These are phyloP conservation scores for Diaporthe velutina DNA, from an alignment of 2,329 filamentous ascomycete genomes.

Conservation along the genomic window DNA sequence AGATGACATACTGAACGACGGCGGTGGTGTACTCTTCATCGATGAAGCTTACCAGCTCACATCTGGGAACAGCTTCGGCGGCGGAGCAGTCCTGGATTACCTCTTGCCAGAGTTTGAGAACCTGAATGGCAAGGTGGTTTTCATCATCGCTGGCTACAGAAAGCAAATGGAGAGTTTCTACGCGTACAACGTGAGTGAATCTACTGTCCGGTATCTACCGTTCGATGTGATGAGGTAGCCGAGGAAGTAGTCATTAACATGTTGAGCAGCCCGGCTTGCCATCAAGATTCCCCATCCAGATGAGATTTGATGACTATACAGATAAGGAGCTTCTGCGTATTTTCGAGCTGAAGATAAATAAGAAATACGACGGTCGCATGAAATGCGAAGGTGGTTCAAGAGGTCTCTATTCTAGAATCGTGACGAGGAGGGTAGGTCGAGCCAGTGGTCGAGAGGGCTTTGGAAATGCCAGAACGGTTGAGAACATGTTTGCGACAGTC, in stretches of 20 bases:
- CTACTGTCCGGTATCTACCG: background rate
- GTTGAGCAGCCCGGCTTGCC: slow-evolving; percentile 66
- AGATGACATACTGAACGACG: slow-evolving; percentile 66
- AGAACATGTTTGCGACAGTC: slow-evolving; percentile 71
- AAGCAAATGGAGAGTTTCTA: slow-evolving; percentile 84
- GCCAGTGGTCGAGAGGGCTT: slow-evolving; percentile 76
- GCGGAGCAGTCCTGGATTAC: slow-evolving; percentile 75
- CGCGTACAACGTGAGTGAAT: slow-evolving; percentile 67
- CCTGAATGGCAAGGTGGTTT: slow-evolving; percentile 75
- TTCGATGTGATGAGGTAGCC: background rate
- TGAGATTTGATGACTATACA: slow-evolving; percentile 78
- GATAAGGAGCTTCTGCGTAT: slow-evolving; percentile 76
- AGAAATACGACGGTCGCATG: slow-evolving; percentile 68
- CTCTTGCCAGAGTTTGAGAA: slow-evolving; percentile 82
- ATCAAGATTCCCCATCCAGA: slow-evolving; percentile 74
- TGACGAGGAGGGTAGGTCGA: slow-evolving; percentile 70
- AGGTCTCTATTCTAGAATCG: slow-evolving; percentile 76
- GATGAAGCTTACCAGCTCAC: slow-evolving; percentile 84
- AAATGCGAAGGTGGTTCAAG: slow-evolving; percentile 67
- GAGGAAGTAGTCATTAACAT: background rate
- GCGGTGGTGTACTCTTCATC: slow-evolving; percentile 80
- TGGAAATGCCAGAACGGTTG: slow-evolving; percentile 78
- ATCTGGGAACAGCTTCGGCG: slow-evolving; percentile 68
- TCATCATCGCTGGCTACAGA: slow-evolving; percentile 80
- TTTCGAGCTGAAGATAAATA: slow-evolving; percentile 65